Percentiles rank a stretch among this genome's conserved stretches.
Conservation (phyloP, 148 eudicot species). For the Polygonum maritimum region DNA sequence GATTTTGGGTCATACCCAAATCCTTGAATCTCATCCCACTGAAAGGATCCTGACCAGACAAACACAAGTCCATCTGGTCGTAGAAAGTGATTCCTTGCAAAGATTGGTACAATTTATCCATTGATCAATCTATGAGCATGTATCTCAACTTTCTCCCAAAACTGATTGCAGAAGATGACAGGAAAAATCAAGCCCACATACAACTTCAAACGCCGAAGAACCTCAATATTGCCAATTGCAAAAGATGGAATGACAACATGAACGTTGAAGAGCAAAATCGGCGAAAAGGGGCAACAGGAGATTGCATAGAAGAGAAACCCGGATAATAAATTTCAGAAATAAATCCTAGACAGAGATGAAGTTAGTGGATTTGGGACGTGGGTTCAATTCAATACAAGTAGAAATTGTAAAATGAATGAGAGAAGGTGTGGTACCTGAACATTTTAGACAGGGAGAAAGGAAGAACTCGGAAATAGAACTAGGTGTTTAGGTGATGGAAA, state of each 20-base stretch:
- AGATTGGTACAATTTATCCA: conserved; percentile 38
- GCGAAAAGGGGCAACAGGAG: neutral
- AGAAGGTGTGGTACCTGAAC: neutral
- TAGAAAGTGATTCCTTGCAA: conserved; percentile 35
- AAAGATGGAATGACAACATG: neutral
- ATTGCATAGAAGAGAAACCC: neutral
- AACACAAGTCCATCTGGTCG: conserved; percentile 21
- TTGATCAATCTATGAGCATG: conserved; percentile 25
- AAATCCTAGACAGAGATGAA: neutral
- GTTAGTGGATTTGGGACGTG: neutral
- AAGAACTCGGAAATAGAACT: neutral
- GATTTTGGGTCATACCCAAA: conserved; percentile 14
- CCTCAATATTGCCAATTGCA: neutral
- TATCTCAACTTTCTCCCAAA: neutral
- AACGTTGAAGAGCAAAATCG: neutral
- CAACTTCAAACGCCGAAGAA: neutral
- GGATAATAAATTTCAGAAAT: neutral
- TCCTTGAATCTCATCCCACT: conserved; percentile 17
- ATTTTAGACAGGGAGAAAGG: neutral
- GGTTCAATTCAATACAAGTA: neutral
- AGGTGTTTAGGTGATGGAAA: neutral
- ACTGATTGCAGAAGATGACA: neutral
- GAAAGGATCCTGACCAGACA: conserved; percentile 22
- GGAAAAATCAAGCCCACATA: neutral
- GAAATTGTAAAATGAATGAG: neutral